Percentiles rank a stretch among this genome's conserved stretches.
Evolutionary conservation across 208 protist species (phyloP).

Genomic region (Tritrichomonas musculus): DNA sequence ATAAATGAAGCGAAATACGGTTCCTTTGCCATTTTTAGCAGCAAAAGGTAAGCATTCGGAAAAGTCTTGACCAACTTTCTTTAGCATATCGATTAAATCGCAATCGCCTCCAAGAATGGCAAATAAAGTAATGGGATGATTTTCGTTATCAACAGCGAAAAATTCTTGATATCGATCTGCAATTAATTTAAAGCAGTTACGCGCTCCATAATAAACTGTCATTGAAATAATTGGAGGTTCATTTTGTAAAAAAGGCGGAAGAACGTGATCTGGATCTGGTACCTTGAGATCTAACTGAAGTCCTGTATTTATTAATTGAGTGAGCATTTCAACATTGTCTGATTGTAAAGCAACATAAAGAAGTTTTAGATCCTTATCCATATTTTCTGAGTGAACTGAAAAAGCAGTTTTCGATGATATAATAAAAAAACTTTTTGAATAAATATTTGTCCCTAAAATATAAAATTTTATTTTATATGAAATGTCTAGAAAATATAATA

Average conservation of each 20-base stretch:
- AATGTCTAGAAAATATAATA: too few species aligned
- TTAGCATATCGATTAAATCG: not conserved
- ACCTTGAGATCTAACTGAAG: not conserved
- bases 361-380: too few species aligned
- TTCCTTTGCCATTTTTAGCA: not conserved
- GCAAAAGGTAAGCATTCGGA: not conserved
- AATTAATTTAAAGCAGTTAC: not conserved
- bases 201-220: not conserved
- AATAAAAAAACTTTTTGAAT: too few species aligned
- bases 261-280: not conserved
- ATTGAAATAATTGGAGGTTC: not conserved
- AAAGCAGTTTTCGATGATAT: too few species aligned
- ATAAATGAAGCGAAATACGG: not conserved
- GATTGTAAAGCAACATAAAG: constrained; percentile 14
- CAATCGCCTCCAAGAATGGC: not conserved
- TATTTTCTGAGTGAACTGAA: too few species aligned
- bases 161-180: not conserved
- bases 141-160: not conserved
- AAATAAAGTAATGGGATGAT: not conserved
- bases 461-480: too few species aligned
- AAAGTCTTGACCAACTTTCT: not conserved
- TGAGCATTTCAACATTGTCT: not conserved
- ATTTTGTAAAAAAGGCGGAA: constrained; percentile 31
- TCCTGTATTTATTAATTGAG: not conserved
- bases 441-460: too few species aligned